These are phyloP conservation scores for Penicillium atrosanguineum DNA, from an alignment of 495 filamentous ascomycete species.

Conservation along the genomic window DNA sequence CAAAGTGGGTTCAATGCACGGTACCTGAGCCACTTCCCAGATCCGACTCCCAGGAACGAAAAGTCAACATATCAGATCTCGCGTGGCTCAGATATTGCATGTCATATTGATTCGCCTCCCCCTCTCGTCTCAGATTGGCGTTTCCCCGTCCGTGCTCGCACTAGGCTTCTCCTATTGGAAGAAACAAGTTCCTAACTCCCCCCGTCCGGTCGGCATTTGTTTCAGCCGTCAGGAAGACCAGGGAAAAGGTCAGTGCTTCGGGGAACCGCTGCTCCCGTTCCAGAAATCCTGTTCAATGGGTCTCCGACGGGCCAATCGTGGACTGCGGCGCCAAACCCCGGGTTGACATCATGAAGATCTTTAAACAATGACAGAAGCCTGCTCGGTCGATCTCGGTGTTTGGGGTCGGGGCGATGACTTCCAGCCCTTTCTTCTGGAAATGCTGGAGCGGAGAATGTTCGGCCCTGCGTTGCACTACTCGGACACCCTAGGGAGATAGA, in stretches of 20 bases:
- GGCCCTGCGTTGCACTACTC: too few species aligned
- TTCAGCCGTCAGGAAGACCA: constrained; percentile 21
- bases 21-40: not conserved
- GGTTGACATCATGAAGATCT: not conserved
- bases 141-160: constrained; percentile 7
- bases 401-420: not conserved
- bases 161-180: not conserved
- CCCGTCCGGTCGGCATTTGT: constrained; percentile 6
- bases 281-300: constrained; percentile 21
- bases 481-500: too few species aligned
- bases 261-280: constrained; percentile 13
- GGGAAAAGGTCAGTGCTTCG: constrained; percentile 17
- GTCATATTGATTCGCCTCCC: constrained; percentile 1
- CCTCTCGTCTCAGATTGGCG: not conserved
- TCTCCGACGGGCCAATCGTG: constrained; percentile 23
- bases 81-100: constrained; percentile 9
- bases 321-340: not conserved
- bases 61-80: constrained; percentile 16
- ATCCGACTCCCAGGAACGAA: not conserved
- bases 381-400: not conserved
- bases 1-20: not conserved
- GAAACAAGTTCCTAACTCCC: not conserved
- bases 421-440: not conserved
- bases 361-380: not conserved
- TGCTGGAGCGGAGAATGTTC: too few species aligned